Base-by-base conservation (phyloP, 108 stramenopile genomes). In the Pseudonitzschia multiseries region DNA sequence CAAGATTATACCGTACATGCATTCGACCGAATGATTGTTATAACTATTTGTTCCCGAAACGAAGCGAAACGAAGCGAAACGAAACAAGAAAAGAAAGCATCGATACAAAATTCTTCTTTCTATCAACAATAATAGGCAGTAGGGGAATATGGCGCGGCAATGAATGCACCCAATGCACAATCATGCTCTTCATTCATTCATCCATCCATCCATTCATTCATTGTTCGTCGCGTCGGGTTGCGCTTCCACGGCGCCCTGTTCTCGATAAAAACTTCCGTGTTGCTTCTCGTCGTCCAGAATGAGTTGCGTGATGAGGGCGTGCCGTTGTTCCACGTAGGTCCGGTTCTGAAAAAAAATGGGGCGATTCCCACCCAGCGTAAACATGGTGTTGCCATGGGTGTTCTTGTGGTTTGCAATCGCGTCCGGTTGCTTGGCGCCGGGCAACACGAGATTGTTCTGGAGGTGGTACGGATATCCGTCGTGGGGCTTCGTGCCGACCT, bases 311-410 rank as follows among this genome's bases (percentile, higher is more conserved):
- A 67, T 20, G 0, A 24, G 36, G 28, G 42, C 46, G 36, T 67
- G 42, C 20, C 66, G 31, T 50, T 67, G 44, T 48, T 29, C 24
- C 13, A 67, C 66, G 22, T 67, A 67, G 0, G 66, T 67, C 17
- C 28, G 22, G 28, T 67, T 67, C 44, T 50, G 42, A 50, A 67
- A 67, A 17, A 28, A 67, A 15, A 67, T 0, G 6, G 66, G 66
- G 4, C 46, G 43, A 15, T 44, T 44, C 2, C 66, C 66, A 9
- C 44, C 44, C 15, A 67, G 18, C 20, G 66, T 2, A 40, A 62
- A 33, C 36, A 62, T 41, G 26, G 18, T 10, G n/a, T 62, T 33
- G 27, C 4, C 57, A 0, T 59, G 0, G 0, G 8, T 15, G 27
- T 59, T 31, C 29, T 59, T 22, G 26, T 59, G 27, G 29, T 27